phyloP scores from a whole-genome alignment of 1,284 basidiomycete species.

The Volvariella volvacea region DNA sequence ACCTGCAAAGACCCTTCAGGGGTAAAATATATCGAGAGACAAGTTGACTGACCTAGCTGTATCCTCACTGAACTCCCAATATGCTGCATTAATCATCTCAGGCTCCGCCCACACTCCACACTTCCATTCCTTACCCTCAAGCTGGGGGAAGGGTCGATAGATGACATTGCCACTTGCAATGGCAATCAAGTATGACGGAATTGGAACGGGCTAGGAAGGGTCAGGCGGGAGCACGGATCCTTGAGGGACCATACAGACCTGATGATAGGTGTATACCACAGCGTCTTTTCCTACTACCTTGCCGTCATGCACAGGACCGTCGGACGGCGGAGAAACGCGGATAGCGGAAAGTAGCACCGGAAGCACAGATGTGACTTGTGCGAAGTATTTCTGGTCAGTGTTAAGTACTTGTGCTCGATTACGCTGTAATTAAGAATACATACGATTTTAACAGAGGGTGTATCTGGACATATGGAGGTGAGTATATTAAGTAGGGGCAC shows the following conservation, averaged over 20 bases:
- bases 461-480: conserved; percentile 35
- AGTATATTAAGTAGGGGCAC: not conserved
- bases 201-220: conserved; percentile 60
- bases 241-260: conserved; percentile 39
- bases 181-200: conserved; percentile 84
- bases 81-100: conserved; percentile 70
- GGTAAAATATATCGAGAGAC: not conserved
- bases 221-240: not conserved
- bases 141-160: conserved; percentile 61
- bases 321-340: conserved; percentile 66
- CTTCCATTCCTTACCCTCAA: conserved; percentile 65
- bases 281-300: conserved; percentile 65
- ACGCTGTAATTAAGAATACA: conserved; percentile 16
- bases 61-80: conserved; percentile 87
- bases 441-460: conserved; percentile 71
- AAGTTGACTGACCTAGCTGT: conserved; percentile 51
- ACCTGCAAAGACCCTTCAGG: conserved; percentile 34
- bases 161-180: conserved; percentile 80
- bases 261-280: conserved; percentile 62
- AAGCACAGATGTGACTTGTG: conserved; percentile 67
- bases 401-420: not conserved
- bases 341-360: conserved; percentile 83
- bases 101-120: conserved; percentile 91
- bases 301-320: conserved; percentile 58
- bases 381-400: conserved; percentile 60